Evolutionary conservation across 768 basidiomycete species (phyloP).

Genomic region (Grammothele lineata): DNA sequence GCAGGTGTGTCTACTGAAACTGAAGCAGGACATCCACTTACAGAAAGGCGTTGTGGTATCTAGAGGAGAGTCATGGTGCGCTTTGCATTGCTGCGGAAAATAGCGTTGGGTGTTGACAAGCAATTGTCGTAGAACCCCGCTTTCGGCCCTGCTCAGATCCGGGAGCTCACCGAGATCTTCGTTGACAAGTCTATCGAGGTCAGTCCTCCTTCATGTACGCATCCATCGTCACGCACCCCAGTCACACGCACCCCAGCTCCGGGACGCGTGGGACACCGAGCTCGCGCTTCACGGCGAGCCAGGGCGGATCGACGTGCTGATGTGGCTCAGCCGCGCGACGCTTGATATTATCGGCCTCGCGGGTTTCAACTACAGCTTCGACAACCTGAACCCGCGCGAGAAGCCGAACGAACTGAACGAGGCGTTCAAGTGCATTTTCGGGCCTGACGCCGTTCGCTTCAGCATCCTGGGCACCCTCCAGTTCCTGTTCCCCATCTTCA

Average conservation of each 20-base stretch:
- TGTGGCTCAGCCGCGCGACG: constrained; percentile 31
- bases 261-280: constrained; percentile 3
- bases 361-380: constrained; percentile 36
- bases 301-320: constrained; percentile 26
- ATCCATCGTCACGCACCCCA: too few species aligned
- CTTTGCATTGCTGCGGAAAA: too few species aligned
- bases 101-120: too few species aligned
- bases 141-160: constrained; percentile 56
- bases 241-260: too few species aligned
- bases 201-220: constrained; percentile 6
- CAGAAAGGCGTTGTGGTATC: too few species aligned
- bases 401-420: constrained; percentile 27
- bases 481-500: constrained; percentile 10
- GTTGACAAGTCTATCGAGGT: constrained; percentile 51
- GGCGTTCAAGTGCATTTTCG: constrained; percentile 26
- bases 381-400: constrained; percentile 25
- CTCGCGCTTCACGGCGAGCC: constrained; percentile 4
- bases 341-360: constrained; percentile 40
- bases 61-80: constrained; percentile 34
- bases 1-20: constrained; percentile 28
- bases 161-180: constrained; percentile 54
- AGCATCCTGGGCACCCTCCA: constrained; percentile 8
- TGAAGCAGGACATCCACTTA: constrained; percentile 3
- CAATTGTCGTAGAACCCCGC: constrained; percentile 51
- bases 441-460: not conserved